These are phyloP conservation scores for Xylariaceae sp. DNA, from an alignment of 2,329 filamentous ascomycete species.

Conservation along the genomic window DNA sequence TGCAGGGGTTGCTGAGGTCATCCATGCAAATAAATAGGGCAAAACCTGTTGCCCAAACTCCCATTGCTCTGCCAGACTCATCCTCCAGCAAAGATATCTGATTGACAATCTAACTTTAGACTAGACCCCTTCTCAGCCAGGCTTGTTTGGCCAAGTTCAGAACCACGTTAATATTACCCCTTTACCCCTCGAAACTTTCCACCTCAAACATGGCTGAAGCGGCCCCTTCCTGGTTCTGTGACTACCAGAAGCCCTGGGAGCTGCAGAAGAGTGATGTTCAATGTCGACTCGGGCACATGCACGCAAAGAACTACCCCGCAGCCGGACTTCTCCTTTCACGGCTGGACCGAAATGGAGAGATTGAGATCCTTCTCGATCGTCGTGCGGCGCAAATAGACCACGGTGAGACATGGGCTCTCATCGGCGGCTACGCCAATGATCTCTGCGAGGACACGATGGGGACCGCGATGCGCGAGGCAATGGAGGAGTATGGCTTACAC, in stretches of 20 bases:
- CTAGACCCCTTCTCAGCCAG: too few species aligned
- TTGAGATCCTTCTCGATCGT: conserved; percentile 11
- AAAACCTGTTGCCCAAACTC: too few species aligned
- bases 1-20: too few species aligned
- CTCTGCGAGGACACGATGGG: neutral
- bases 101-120: too few species aligned
- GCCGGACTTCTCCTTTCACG: conserved; percentile 7
- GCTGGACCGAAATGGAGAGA: conserved; percentile 1
- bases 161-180: too few species aligned
- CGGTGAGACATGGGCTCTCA: conserved; percentile 3
- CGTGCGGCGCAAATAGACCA: neutral
- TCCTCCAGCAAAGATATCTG: too few species aligned
- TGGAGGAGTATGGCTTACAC: conserved; percentile 6
- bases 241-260: conserved; percentile 4
- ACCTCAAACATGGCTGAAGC: conserved; percentile 1
- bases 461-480: neutral
- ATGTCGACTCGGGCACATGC: conserved; percentile 5
- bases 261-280: conserved; percentile 3
- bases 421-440: conserved; percentile 1
- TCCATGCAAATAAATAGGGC: too few species aligned
- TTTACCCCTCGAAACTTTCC: too few species aligned
- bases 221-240: conserved; percentile 2
- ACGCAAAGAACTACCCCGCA: conserved; percentile 7
- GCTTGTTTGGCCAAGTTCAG: too few species aligned
- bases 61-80: too few species aligned